Conservation (phyloP, 805 yeast species). For the Metschnikowia colocasiae region DNA sequence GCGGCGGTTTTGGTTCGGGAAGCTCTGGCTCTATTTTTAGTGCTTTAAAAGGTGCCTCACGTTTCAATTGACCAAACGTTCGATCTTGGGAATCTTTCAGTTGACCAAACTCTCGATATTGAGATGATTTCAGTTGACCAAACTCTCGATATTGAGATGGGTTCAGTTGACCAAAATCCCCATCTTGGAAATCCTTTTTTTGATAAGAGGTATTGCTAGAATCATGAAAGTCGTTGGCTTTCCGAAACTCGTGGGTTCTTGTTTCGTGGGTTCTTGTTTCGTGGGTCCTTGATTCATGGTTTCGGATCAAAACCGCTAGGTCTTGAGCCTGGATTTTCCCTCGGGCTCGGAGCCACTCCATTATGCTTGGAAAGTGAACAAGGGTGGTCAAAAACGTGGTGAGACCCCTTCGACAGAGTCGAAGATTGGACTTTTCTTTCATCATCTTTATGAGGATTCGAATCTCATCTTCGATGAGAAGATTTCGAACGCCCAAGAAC, state of each 20-base stretch:
- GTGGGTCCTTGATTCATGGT: background rate
- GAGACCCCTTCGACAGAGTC: slow-evolving; percentile 13
- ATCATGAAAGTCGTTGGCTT: too few relatives aligned
- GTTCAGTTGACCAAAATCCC: background rate
- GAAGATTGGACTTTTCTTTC: slow-evolving; percentile 11
- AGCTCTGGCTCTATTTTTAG: background rate
- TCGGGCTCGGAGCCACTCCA: slow-evolving; percentile 5
- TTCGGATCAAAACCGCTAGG: background rate
- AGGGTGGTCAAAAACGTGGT: slow-evolving; percentile 15
- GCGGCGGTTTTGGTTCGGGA: background rate
- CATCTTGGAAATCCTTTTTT: background rate
- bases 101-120: background rate
- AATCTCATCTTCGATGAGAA: slow-evolving; percentile 11
- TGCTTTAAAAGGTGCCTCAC: background rate
- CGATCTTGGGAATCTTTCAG: background rate
- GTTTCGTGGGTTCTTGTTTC: background rate
- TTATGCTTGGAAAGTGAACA: slow-evolving; percentile 10
- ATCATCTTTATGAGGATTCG: slow-evolving; percentile 10
- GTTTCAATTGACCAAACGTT: background rate
- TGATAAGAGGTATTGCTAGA: background rate
- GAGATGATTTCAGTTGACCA: background rate
- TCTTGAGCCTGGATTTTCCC: background rate
- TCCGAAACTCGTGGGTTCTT: too few relatives aligned
- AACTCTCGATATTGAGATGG: background rate
- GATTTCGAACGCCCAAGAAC: slow-evolving; percentile 8